Percentiles rank a stretch among this genome's conserved stretches.
These are phyloP conservation scores for Orbilia brochopaga DNA, from an alignment of 2,329 filamentous ascomycete species.

Conservation along the genomic window DNA sequence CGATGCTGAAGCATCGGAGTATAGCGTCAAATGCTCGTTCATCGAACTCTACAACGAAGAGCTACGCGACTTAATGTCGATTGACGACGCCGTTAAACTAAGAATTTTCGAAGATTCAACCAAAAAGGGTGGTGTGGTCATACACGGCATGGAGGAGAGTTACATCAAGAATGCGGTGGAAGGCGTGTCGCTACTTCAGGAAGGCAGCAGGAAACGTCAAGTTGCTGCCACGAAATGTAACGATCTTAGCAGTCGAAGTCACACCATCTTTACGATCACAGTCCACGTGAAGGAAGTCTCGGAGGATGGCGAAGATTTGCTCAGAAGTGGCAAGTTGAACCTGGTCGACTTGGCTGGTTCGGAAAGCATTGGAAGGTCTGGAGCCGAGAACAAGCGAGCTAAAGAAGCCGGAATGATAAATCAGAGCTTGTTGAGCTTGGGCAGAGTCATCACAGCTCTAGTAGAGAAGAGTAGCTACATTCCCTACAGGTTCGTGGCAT, in stretches of 20 bases:
- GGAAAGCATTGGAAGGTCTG: slow-evolving; percentile 95
- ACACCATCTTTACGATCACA: slow-evolving; percentile 96
- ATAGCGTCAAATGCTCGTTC: slow-evolving; percentile 94
- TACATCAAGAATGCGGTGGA: slow-evolving; percentile 84
- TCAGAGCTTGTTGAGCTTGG: slow-evolving; percentile 92
- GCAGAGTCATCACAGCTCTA: slow-evolving; percentile 94
- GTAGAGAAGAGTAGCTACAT: slow-evolving; percentile 91
- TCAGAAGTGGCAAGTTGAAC: slow-evolving; percentile 92
- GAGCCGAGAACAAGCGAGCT: slow-evolving; percentile 96
- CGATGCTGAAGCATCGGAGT: slow-evolving; percentile 77
- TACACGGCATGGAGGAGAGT: slow-evolving; percentile 97
- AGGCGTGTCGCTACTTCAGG: slow-evolving; percentile 85
- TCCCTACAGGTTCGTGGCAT: slow-evolving; percentile 65
- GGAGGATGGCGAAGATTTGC: slow-evolving; percentile 84
- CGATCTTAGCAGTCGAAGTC: slow-evolving; percentile 93
- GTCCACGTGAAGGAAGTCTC: slow-evolving; percentile 82
- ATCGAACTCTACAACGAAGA: slow-evolving; percentile 99
- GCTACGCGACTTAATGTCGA: slow-evolving; percentile 81
- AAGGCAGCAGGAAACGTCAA: slow-evolving; percentile 90
- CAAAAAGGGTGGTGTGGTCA: slow-evolving; percentile 84
- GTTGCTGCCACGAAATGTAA: slow-evolving; percentile 99
- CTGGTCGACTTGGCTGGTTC: slow-evolving; percentile 95
- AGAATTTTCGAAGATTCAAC: slow-evolving; percentile 94
- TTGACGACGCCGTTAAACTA: slow-evolving; percentile 81
- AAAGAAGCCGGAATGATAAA: slow-evolving; percentile 96